Conservation (phyloP, 768 basidiomycete genomes). For the Pholiota microspora region DNA sequence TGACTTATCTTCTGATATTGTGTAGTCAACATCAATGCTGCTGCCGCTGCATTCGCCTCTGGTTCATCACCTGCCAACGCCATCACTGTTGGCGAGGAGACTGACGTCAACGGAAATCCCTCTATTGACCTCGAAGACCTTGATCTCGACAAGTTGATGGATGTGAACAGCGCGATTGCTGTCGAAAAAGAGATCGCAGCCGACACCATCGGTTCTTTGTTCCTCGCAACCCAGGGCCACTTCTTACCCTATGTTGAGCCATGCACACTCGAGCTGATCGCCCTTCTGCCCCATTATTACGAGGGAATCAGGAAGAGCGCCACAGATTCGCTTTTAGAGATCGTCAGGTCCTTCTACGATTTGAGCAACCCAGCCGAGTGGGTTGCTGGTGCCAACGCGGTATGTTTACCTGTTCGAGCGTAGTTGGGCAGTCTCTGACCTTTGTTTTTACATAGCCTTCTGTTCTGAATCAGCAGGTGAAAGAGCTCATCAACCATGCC, state of each 20-base stretch:
- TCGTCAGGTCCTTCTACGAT: slow-evolving; percentile 90
- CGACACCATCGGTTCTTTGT: slow-evolving; percentile 91
- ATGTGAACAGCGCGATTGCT: slow-evolving; percentile 93
- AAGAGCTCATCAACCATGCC: slow-evolving; percentile 74
- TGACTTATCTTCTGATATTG: not conserved
- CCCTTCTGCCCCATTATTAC: slow-evolving; percentile 87
- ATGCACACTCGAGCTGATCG: slow-evolving; percentile 74
- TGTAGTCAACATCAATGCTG: slow-evolving; percentile 52
- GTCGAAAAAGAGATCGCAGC: slow-evolving; percentile 99
- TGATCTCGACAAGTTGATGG: slow-evolving; percentile 83
- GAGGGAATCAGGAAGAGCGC: slow-evolving; percentile 97
- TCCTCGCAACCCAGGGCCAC: slow-evolving; percentile 73
- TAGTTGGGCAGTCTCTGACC: too few species aligned
- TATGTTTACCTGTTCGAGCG: too few species aligned
- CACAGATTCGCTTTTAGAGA: slow-evolving; percentile 82
- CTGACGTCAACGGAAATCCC: slow-evolving; percentile 52
- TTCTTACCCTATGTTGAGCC: slow-evolving; percentile 92
- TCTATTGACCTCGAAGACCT: slow-evolving; percentile 72
- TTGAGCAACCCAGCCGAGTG: slow-evolving; percentile 81
- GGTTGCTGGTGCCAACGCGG: slow-evolving; percentile 67
- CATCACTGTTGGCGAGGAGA: slow-evolving; percentile 57
- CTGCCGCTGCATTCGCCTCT: slow-evolving; percentile 62
- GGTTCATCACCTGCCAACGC: slow-evolving; percentile 73
- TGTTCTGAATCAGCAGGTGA: slow-evolving; percentile 66
- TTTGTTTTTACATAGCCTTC: slow-evolving; percentile 12